A percentile compares a stretch with the other conserved stretches of the same genome.
These are phyloP conservation scores for Coemansia sp. DNA, from an alignment of 192 early-diverging fungal species.

Conservation along the genomic window DNA sequence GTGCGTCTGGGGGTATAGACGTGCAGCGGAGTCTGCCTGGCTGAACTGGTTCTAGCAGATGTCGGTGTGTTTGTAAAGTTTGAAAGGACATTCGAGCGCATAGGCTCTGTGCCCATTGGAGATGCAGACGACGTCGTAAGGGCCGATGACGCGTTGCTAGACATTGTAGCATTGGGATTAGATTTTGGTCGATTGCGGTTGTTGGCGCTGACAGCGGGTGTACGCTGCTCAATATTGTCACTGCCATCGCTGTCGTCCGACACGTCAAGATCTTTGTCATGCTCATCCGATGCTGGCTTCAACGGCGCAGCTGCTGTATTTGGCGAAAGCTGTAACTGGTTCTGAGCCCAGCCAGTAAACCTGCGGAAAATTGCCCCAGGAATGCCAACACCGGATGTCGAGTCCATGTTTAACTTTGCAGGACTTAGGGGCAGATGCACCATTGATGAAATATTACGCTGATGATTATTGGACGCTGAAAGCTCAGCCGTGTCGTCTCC, in stretches of 20 bases:
- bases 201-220: neutral
- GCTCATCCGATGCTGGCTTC: neutral
- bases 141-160: conserved; percentile 13
- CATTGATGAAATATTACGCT: conserved; percentile 9
- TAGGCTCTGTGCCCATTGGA: conserved; percentile 36
- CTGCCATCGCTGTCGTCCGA: conserved; percentile 1
- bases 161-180: conserved; percentile 7
- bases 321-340: conserved; percentile 18
- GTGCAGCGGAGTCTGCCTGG: neutral
- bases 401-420: neutral
- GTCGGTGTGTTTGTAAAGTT: conserved; percentile 22
- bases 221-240: neutral
- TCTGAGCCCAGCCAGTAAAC: conserved; percentile 33
- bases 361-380: conserved; percentile 29
- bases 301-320: conserved; percentile 6
- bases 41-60: neutral
- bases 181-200: neutral
- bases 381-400: conserved; percentile 15
- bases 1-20: conserved; percentile 19
- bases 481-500: neutral
- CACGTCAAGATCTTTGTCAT: conserved; percentile 2
- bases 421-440: conserved; percentile 6
- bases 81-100: conserved; percentile 38
- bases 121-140: conserved; percentile 38
- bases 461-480: neutral